Evolutionary conservation across 345 rosid genomes (phyloP).

Genomic region (Arabis hirsuta): DNA sequence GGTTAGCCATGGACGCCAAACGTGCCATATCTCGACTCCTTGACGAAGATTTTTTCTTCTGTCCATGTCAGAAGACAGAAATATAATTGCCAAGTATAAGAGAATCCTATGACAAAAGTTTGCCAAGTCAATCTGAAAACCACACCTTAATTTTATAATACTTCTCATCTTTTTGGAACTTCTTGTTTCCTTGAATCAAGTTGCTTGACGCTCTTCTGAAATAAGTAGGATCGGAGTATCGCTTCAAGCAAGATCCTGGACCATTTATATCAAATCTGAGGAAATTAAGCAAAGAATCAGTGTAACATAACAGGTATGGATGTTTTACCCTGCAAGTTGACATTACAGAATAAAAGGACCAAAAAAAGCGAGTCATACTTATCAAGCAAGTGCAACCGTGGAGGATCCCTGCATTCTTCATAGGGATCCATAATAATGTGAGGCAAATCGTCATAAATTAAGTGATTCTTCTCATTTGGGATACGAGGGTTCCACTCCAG

Average conservation of each 20-base stretch:
- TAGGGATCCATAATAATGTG: conserved; percentile 83
- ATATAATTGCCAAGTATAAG: not conserved
- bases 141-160: conserved; percentile 69
- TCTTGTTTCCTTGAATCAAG: conserved; percentile 52
- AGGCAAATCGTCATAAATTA: conserved; percentile 83
- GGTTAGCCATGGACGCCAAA: conserved; percentile 53
- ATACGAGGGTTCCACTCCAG: conserved; percentile 85
- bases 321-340: not conserved
- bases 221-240: conserved; percentile 92
- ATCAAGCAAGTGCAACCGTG: conserved; percentile 84
- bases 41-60: conserved; percentile 62
- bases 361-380: conserved; percentile 54
- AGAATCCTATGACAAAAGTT: not conserved
- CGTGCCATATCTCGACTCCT: conserved; percentile 60
- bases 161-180: conserved; percentile 60
- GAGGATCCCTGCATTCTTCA: conserved; percentile 86
- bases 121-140: conserved; percentile 9
- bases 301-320: conserved; percentile 4
- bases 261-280: conserved; percentile 85
- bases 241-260: conserved; percentile 88
- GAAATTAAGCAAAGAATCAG: conserved; percentile 39
- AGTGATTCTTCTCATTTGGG: conserved; percentile 67
- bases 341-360: not conserved
- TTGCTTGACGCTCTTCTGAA: conserved; percentile 66
- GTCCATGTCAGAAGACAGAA: conserved; percentile 40